These are phyloP conservation scores for Paecilomyces formosus DNA, from an alignment of 2,329 filamentous ascomycete genomes.

Conservation along the genomic window DNA sequence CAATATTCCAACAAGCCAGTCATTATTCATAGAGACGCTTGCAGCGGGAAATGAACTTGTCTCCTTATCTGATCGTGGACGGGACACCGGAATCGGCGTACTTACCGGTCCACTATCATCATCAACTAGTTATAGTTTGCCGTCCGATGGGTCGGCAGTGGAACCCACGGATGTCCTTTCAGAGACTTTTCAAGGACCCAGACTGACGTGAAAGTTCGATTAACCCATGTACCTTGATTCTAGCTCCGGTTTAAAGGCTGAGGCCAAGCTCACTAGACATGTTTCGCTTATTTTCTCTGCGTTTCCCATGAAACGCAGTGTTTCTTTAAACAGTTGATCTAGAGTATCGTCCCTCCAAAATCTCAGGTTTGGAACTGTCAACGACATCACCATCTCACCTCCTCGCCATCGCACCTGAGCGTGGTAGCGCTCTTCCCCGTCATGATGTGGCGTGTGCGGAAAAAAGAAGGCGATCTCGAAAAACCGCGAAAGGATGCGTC, in stretches of 20 bases:
- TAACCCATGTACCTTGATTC: background rate
- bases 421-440: background rate
- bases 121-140: background rate
- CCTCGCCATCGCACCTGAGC: background rate
- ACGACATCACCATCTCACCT: background rate
- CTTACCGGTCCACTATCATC: background rate
- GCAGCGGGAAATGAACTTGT: background rate
- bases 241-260: background rate
- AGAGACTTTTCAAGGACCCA: background rate
- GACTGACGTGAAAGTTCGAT: background rate
- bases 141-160: background rate
- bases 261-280: background rate
- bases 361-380: background rate
- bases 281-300: background rate
- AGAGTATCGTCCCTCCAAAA: background rate
- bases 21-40: background rate
- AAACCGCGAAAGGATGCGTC: background rate
- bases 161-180: background rate
- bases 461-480: background rate
- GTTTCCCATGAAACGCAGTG: background rate
- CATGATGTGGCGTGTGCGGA: background rate
- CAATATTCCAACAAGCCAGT: too few species aligned
- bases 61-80: background rate
- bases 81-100: background rate
- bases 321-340: background rate